Conservation (phyloP, 768 basidiomycete genomes). For the Mycena belliarum region DNA sequence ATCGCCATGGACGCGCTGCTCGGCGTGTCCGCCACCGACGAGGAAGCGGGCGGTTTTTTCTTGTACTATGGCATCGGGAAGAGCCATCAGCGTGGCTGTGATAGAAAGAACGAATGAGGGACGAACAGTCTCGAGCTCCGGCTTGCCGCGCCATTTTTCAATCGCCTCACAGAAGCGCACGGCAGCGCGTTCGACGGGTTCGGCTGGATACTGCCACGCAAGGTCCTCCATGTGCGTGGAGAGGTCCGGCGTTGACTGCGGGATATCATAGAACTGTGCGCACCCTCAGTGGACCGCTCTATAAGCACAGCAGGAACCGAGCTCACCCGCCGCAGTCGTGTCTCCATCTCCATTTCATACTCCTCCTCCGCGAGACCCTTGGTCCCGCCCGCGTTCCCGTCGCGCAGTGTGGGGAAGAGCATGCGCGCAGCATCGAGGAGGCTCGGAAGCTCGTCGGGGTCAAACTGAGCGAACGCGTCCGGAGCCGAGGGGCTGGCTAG, state of each 20-base stretch:
- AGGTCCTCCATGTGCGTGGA: constrained; percentile 79
- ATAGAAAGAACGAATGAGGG: background rate
- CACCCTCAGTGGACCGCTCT: background rate
- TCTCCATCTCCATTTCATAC: constrained; percentile 74
- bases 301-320: background rate
- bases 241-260: constrained; percentile 68
- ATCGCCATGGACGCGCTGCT: constrained; percentile 52
- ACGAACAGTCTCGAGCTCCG: constrained; percentile 76
- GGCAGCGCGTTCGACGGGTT: constrained; percentile 77
- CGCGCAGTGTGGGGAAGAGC: constrained; percentile 63
- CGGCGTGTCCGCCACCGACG: constrained; percentile 28
- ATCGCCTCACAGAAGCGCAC: constrained; percentile 82
- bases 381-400: constrained; percentile 22
- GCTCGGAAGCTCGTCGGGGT: constrained; percentile 58
- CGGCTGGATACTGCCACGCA: constrained; percentile 79
- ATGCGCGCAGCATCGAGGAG: constrained; percentile 65
- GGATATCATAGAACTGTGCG: constrained; percentile 74
- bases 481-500: constrained; percentile 20
- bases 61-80: constrained; percentile 46
- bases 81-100: constrained; percentile 2
- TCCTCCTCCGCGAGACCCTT: constrained; percentile 65
- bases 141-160: constrained; percentile 80
- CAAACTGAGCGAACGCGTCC: constrained; percentile 57
- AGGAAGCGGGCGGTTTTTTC: constrained; percentile 43
- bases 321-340: constrained; percentile 67